These are phyloP conservation scores for Heritiera littoralis DNA, from an alignment of 345 rosid genomes.

Conservation along the genomic window DNA sequence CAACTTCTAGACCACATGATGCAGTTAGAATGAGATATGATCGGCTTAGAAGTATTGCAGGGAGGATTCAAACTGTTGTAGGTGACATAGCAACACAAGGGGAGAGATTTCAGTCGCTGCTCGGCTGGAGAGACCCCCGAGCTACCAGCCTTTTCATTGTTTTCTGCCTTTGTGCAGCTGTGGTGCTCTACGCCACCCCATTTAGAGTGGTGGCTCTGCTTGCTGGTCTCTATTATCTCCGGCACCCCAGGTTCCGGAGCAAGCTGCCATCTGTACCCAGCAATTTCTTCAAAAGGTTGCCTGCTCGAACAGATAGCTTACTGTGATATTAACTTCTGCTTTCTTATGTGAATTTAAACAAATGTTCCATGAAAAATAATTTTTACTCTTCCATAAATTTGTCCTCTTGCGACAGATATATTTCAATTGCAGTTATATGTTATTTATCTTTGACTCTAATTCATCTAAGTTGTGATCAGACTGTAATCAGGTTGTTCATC, in stretches of 20 bases:
- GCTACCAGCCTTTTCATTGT: conserved; percentile 72
- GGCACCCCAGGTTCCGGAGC: conserved; percentile 86
- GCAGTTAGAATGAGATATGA: conserved; percentile 71
- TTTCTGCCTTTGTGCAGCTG: conserved; percentile 71
- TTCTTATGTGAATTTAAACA: not conserved
- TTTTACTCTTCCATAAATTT: not conserved
- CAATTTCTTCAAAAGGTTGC: conserved; percentile 81
- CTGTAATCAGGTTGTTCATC: too few species aligned
- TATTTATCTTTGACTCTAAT: not conserved
- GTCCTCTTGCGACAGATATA: not conserved
- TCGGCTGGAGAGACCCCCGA: conserved; percentile 83
- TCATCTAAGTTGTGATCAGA: not conserved
- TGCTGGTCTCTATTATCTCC: conserved; percentile 57
- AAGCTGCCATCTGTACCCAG: conserved; percentile 77
- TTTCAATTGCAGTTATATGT: not conserved
- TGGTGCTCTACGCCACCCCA: conserved; percentile 65
- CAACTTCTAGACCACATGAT: conserved; percentile 57
- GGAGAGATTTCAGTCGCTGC: conserved; percentile 69
- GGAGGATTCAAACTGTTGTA: conserved; percentile 75
- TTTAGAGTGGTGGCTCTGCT: conserved; percentile 58
- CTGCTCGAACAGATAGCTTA: conserved; percentile 66
- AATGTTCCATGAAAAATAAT: not conserved
- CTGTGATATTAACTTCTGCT: conserved; percentile 30
- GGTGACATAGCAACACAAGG: conserved; percentile 89
- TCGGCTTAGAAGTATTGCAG: conserved; percentile 72